Evolutionary conservation across 768 basidiomycete genomes (phyloP).

Genomic region (Agaricus blazei): DNA sequence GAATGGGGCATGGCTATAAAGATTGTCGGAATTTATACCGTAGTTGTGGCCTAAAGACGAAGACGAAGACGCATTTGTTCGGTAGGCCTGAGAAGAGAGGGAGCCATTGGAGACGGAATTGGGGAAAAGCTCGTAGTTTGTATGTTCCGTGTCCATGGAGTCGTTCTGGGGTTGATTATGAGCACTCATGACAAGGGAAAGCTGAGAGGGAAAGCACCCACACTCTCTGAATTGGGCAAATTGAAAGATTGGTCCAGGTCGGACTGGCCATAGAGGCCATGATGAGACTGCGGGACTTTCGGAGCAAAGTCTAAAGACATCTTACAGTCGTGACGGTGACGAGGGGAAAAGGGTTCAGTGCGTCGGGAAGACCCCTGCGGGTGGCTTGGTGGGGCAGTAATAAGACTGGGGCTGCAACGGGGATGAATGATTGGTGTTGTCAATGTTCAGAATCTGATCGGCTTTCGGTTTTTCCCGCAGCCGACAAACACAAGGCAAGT

Average conservation of each 20-base stretch:
- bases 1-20: slow-evolving; percentile 59
- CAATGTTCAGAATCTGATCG: slow-evolving; percentile 38
- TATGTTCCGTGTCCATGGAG: slow-evolving; percentile 51
- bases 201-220: slow-evolving; percentile 22
- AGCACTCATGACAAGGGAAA: slow-evolving; percentile 25
- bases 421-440: slow-evolving; percentile 18
- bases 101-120: slow-evolving; percentile 33
- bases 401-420: slow-evolving; percentile 30
- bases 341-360: slow-evolving; percentile 34
- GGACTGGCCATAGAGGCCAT: slow-evolving; percentile 43
- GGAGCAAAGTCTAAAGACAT: slow-evolving; percentile 51
- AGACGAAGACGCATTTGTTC: slow-evolving; percentile 67
- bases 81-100: slow-evolving; percentile 58
- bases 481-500: slow-evolving; percentile 8
- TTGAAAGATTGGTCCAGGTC: slow-evolving; percentile 57
- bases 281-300: slow-evolving; percentile 36
- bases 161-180: slow-evolving; percentile 35
- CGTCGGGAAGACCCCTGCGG: slow-evolving; percentile 38
- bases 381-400: slow-evolving; percentile 26
- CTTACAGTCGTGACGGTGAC: slow-evolving; percentile 31
- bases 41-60: slow-evolving; percentile 61
- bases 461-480: slow-evolving; percentile 38
- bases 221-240: slow-evolving; percentile 36
- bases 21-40: slow-evolving; percentile 45
- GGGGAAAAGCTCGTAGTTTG: slow-evolving; percentile 62